phyloP scores from a whole-genome alignment of 257 asterid species.

The Salvia rosmarinus region DNA sequence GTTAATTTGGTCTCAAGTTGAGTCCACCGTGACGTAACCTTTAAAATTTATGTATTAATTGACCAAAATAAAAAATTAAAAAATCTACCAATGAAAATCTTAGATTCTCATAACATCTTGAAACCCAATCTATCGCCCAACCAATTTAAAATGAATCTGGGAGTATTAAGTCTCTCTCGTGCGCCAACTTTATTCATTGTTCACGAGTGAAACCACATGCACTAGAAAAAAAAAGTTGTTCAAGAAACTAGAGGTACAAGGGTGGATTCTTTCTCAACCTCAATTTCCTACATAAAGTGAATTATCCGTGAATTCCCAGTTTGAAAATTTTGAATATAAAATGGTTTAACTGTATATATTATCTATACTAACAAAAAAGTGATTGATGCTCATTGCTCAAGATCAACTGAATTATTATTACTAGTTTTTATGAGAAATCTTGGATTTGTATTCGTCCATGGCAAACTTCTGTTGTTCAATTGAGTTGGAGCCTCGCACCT shows the following conservation, averaged over 20 bases:
- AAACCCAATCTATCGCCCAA: not conserved
- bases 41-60: too few species aligned
- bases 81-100: not conserved
- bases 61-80: too few species aligned
- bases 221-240: not conserved
- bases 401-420: not conserved
- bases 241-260: slow-evolving; percentile 33
- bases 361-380: not conserved
- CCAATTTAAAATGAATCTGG: slow-evolving; percentile 12
- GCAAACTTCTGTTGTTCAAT: slow-evolving; percentile 70
- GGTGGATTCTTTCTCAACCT: slow-evolving; percentile 27
- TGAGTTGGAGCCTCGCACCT: slow-evolving; percentile 79
- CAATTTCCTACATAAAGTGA: slow-evolving; percentile 33
- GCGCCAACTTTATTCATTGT: slow-evolving; percentile 27
- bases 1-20: too few species aligned
- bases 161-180: slow-evolving; percentile 37
- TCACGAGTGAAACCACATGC: slow-evolving; percentile 28
- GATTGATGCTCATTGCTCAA: not conserved
- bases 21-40: too few species aligned
- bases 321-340: not conserved
- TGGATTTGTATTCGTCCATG: slow-evolving; percentile 44
- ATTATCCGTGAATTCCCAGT: slow-evolving; percentile 52
- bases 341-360: not conserved
- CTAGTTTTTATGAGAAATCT: slow-evolving; percentile 18
- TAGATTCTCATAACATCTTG: not conserved